Conservation (phyloP, 352 stramenopile species). For the Pseudoperonospora humuli region DNA sequence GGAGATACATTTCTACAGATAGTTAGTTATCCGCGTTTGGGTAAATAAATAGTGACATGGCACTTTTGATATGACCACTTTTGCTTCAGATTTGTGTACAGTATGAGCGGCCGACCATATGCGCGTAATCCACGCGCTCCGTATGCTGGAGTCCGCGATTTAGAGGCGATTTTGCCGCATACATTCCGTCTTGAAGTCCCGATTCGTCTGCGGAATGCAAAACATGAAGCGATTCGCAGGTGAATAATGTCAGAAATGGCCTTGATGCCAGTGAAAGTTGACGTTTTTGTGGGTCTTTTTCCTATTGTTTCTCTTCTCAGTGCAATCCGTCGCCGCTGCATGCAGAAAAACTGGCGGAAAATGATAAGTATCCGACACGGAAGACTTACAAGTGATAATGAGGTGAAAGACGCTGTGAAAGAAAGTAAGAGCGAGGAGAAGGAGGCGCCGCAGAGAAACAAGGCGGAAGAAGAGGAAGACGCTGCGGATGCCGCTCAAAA, state of each 20-base stretch:
- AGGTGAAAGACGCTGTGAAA: constrained; percentile 5
- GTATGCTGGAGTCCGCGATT: constrained; percentile 40
- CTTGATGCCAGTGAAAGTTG: neutral
- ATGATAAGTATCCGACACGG: constrained; percentile 45
- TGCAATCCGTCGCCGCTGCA: constrained; percentile 52
- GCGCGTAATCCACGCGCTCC: constrained; percentile 42
- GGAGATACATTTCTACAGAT: no score
- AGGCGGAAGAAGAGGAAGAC: constrained; percentile 21
- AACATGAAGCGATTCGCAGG: constrained; percentile 47
- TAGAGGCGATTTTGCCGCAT: constrained; percentile 56
- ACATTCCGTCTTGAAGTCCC: constrained; percentile 36
- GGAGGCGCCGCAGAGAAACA: constrained; percentile 3
- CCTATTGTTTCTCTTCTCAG: constrained; percentile 27
- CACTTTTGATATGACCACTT: no score
- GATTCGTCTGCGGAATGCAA: constrained; percentile 14
- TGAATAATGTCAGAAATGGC: constrained; percentile 6
- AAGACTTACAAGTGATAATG: constrained; percentile 17
- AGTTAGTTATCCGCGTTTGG: no score
- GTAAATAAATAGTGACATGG: no score
- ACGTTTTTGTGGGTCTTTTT: constrained; percentile 1
- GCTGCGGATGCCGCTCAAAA: constrained; percentile 18
- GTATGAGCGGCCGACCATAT: constrained; percentile 69
- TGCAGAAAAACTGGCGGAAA: constrained; percentile 81
- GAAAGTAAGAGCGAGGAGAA: constrained; percentile 12
- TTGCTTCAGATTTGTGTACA: no score